phyloP scores from a whole-genome alignment of 257 asterid species.

The Coffea canephora region DNA sequence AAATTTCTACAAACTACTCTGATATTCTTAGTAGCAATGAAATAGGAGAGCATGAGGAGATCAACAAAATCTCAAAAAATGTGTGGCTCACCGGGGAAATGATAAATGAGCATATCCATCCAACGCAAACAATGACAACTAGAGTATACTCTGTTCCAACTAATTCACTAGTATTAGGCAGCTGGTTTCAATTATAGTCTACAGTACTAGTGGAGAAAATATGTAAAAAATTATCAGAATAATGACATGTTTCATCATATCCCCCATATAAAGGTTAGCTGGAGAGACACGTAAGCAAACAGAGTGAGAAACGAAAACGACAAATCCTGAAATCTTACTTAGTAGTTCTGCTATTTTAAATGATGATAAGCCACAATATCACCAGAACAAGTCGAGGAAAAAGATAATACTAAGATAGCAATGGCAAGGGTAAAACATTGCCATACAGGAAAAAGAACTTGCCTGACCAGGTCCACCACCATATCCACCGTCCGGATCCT shows the following conservation, averaged over 20 bases:
- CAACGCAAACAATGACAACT: no score
- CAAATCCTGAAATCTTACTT: no score
- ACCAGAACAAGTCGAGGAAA: not conserved
- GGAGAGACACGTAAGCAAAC: not conserved
- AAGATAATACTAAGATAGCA: not conserved
- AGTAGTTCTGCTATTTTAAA: not conserved
- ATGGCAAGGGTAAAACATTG: not conserved
- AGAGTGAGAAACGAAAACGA: no score
- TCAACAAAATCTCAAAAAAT: no score
- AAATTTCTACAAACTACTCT: no score
- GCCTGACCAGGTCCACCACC: slow-evolving; percentile 99
- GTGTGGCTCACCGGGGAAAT: no score
- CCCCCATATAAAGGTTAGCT: not conserved
- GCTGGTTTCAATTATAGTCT: not conserved
- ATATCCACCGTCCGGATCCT: slow-evolving; percentile 94
- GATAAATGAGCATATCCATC: no score
- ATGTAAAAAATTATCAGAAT: not conserved
- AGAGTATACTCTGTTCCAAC: no score
- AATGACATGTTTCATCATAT: not conserved
- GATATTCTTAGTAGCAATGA: no score
- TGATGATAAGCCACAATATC: not conserved
- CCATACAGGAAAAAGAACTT: slow-evolving; percentile 17
- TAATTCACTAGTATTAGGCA: not conserved
- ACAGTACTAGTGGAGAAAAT: no score
- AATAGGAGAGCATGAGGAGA: no score